These are phyloP conservation scores for Fraxinus albicans DNA, from an alignment of 305 asterid genomes.

Conservation along the genomic window DNA sequence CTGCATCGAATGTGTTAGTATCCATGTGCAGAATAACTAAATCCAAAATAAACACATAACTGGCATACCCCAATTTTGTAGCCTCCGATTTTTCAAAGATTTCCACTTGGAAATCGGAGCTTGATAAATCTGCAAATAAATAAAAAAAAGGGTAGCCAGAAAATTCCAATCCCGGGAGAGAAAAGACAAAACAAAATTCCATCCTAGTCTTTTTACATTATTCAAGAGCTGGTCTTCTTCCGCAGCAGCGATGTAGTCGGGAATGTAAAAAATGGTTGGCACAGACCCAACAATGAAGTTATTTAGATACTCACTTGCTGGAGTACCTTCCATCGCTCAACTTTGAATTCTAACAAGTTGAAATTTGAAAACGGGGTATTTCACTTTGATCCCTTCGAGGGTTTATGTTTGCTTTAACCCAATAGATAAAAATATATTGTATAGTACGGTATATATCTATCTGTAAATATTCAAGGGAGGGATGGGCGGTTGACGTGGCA, in stretches of 20 bases:
- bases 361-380: not conserved
- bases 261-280: slow-evolving; percentile 67
- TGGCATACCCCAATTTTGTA: slow-evolving; percentile 84
- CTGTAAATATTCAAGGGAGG: not conserved
- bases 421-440: not conserved
- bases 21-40: not conserved
- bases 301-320: slow-evolving; percentile 16
- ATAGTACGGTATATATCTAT: not conserved
- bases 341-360: not conserved
- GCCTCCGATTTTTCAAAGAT: slow-evolving; percentile 76
- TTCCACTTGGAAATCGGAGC: slow-evolving; percentile 91
- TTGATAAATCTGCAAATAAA: slow-evolving; percentile 52
- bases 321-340: slow-evolving; percentile 16
- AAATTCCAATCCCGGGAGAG: not conserved
- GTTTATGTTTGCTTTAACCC: not conserved
- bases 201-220: slow-evolving; percentile 31
- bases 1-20: not conserved
- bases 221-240: slow-evolving; percentile 61
- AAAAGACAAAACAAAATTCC: not conserved
- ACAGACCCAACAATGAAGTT: slow-evolving; percentile 57
- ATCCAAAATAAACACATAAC: not conserved
- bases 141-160: not conserved
- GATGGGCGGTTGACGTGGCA: slow-evolving; percentile 27
- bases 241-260: slow-evolving; percentile 56
- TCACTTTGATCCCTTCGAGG: not conserved